Evolutionary conservation across 2,329 filamentous ascomycete genomes (phyloP).

Genomic region (Neoscytalidium dimidiatum): DNA sequence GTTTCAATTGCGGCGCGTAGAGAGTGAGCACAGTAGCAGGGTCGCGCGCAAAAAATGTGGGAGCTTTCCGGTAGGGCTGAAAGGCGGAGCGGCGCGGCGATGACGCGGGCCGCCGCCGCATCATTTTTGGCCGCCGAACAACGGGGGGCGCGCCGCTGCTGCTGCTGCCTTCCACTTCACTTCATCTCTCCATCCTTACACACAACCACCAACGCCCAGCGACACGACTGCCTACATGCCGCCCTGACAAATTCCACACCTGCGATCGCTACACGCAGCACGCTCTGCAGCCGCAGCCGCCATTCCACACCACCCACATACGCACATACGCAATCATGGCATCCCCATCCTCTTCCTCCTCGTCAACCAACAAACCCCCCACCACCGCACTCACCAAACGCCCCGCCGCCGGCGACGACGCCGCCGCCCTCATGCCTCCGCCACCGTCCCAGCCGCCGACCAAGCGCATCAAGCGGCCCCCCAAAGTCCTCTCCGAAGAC

Average conservation of each 20-base stretch:
- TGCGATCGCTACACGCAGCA: background rate
- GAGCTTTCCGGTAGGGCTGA: background rate
- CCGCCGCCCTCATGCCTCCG: constrained; percentile 69
- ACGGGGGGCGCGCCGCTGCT: background rate
- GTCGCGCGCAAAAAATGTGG: background rate
- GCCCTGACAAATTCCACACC: background rate
- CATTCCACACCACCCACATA: background rate
- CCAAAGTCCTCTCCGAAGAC: constrained; percentile 88
- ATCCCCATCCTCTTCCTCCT: background rate
- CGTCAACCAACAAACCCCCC: constrained; percentile 31
- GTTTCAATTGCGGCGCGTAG: background rate
- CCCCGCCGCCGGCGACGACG: constrained; percentile 43
- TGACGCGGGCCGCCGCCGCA: background rate
- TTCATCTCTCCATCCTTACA: background rate
- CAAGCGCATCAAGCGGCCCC: constrained; percentile 90
- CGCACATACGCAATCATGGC: background rate
- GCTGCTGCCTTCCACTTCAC: background rate
- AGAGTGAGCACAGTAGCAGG: background rate
- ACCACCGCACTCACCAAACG: constrained; percentile 69
- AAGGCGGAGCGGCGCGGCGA: too few species aligned
- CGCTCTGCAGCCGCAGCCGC: too few species aligned
- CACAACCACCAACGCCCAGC: too few species aligned
- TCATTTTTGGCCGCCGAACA: too few species aligned
- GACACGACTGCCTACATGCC: too few species aligned
- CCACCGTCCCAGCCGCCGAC: constrained; percentile 80